Conservation (phyloP, 179 eudicot species). For the Silene coronaria region DNA sequence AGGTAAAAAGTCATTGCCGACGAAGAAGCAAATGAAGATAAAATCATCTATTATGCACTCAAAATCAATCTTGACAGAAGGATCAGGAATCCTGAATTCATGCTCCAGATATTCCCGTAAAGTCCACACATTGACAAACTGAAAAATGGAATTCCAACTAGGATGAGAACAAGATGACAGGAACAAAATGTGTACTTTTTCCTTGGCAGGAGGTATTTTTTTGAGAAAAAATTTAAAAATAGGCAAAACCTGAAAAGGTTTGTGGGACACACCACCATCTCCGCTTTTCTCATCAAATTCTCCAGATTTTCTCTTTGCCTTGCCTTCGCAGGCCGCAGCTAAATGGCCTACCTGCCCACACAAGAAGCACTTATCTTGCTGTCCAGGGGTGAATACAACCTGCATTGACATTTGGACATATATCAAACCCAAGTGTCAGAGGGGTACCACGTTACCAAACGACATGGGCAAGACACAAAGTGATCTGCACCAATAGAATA, state of each 20-base stretch:
- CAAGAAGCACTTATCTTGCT: conserved; percentile 81
- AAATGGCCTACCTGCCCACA: conserved; percentile 96
- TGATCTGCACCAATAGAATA: background rate
- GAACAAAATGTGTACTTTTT: background rate
- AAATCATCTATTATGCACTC: conserved; percentile 87
- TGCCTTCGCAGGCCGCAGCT: conserved; percentile 84
- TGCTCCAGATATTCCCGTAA: conserved; percentile 78
- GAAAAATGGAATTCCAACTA: conserved; percentile 29
- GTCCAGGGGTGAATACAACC: conserved; percentile 84
- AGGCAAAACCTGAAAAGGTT: conserved; percentile 73
- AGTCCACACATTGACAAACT: conserved; percentile 88
- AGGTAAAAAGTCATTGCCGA: conserved; percentile 91
- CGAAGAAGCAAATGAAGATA: conserved; percentile 92
- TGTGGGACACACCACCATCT: conserved; percentile 47
- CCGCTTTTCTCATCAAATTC: conserved; percentile 87
- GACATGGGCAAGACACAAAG: background rate
- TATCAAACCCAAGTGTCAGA: background rate
- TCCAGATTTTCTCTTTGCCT: conserved; percentile 88
- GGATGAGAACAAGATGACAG: background rate
- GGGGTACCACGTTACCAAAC: background rate
- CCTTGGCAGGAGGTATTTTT: background rate
- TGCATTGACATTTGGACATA: conserved; percentile 22
- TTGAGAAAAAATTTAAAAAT: background rate
- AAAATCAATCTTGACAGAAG: conserved; percentile 54
- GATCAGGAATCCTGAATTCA: conserved; percentile 69